Base-by-base conservation (phyloP, 768 basidiomycete genomes). In the Agrocybe chaxingu region DNA sequence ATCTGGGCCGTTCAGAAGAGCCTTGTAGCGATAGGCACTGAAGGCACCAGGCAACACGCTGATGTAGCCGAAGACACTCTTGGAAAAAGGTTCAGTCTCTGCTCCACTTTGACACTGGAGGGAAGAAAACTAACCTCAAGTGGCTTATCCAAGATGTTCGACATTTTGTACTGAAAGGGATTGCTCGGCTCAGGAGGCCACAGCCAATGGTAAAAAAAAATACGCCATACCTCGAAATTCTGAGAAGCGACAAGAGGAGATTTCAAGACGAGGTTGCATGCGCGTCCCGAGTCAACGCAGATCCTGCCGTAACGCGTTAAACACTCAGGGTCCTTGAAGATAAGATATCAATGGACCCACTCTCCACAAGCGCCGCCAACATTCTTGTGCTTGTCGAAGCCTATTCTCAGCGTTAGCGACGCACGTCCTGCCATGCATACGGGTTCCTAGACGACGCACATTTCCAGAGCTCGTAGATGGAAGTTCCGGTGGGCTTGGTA, bases 281-380 rank as follows among this genome's bases (percentile, higher is more conserved):
- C 87, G 57, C 77, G 79, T 24, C 90, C 89, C 12, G 81, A 81
- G 60, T 92, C 89, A 45, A 92, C 89, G 56, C 89, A 90, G 47
- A 92, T 92, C 60, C 87, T 89, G 48, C 16, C 6, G 30, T 32
- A 41, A 38, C 29, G 37, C 5, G 37, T 51, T 38, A 35, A 46
- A 19, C 34, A 51, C 42, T 39, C 29, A 36, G 6, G 31, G 50
- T 10, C 41, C 56, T 31, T 47, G 13, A 18, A 35, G 39, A 30
- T 32, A 38, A 44, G 24, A 32, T 47, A 44, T 9, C 44, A 42
- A 35, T 12, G 4, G 2, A 51, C 78, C 57, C 62, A 92, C 85
- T 98, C 95, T 73, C 95, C 95, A 66, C 95, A 98, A 43, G 95
- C 94, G 35, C 95, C 95, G 42, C 93, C 94, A 43, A 98, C 94